phyloP scores from a whole-genome alignment of 257 asterid genomes.

The Penstemon barbatus region DNA sequence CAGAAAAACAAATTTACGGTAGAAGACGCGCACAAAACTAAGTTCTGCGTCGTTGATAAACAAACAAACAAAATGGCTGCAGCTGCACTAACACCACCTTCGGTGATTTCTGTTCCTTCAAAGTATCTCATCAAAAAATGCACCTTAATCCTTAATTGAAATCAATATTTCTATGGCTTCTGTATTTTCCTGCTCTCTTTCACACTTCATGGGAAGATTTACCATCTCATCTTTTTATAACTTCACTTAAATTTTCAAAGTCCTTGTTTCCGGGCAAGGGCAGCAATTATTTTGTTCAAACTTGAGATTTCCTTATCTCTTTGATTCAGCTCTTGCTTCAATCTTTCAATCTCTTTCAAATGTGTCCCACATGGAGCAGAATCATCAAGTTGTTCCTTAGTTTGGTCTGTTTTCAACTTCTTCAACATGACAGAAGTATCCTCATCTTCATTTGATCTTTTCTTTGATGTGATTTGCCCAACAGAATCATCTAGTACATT shows the following conservation, averaged over 20 bases:
- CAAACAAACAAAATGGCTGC: neutral
- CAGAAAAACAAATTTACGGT: neutral
- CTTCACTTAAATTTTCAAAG: constrained; percentile 39
- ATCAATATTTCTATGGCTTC: neutral
- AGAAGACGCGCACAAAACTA: neutral
- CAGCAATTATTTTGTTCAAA: constrained; percentile 66
- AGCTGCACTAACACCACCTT: neutral
- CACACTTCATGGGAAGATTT: neutral
- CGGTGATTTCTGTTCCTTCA: neutral
- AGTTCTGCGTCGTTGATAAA: neutral
- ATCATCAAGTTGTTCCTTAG: constrained; percentile 32
- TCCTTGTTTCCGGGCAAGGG: constrained; percentile 81
- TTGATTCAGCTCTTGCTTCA: constrained; percentile 53
- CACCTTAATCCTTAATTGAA: neutral
- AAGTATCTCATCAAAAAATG: neutral
- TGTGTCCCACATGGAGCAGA: constrained; percentile 39
- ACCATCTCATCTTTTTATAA: constrained; percentile 6
- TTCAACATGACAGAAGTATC: constrained; percentile 32
- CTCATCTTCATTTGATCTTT: constrained; percentile 49
- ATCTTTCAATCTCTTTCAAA: constrained; percentile 54
- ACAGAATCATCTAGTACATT: constrained; percentile 23
- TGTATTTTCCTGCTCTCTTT: neutral
- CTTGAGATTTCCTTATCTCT: constrained; percentile 67
- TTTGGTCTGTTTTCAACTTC: constrained; percentile 43
- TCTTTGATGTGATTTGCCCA: constrained; percentile 35